phyloP scores from a whole-genome alignment of 805 yeast species.

The Kluyveromyces siamensis region DNA sequence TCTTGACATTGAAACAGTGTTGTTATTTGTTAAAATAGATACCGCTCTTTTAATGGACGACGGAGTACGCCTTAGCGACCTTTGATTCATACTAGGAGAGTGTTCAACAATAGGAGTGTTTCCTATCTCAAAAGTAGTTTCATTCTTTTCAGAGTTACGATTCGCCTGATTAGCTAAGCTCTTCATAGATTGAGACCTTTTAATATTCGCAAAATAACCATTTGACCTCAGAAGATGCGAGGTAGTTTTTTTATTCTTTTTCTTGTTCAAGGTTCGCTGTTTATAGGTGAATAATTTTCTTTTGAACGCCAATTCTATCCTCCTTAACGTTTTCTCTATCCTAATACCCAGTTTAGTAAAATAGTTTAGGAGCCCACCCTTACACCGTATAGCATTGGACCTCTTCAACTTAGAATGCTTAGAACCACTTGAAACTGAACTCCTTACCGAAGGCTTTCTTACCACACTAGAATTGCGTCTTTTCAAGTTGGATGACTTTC shows the following conservation, averaged over 20 bases:
- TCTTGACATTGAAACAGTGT: constrained; percentile 8
- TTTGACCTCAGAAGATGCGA: constrained; percentile 24
- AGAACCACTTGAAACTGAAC: neutral
- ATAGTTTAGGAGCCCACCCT: constrained; percentile 31
- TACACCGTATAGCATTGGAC: constrained; percentile 30
- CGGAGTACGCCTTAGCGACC: constrained; percentile 26
- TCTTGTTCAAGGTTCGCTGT: constrained; percentile 3
- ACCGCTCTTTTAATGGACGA: constrained; percentile 31
- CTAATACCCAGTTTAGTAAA: constrained; percentile 20
- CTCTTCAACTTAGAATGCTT: constrained; percentile 23
- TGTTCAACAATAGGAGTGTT: neutral
- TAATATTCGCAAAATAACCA: constrained; percentile 22
- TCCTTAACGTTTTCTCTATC: constrained; percentile 18
- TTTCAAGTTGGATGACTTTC: neutral
- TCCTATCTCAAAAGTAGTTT: neutral
- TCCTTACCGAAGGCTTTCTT: neutral
- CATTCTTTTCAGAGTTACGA: neutral
- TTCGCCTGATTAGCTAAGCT: neutral
- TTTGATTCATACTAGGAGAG: neutral
- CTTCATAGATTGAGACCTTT: constrained; percentile 12
- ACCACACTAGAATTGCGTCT: neutral
- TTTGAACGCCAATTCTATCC: constrained; percentile 21
- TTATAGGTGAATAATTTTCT: constrained; percentile 15
- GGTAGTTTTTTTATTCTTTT: constrained; percentile 13
- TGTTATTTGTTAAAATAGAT: constrained; percentile 19